Evolutionary conservation across 495 filamentous ascomycete species (phyloP), one percentile per base, ranked within the genome.

Genomic region (Penicillium taxi): DNA sequence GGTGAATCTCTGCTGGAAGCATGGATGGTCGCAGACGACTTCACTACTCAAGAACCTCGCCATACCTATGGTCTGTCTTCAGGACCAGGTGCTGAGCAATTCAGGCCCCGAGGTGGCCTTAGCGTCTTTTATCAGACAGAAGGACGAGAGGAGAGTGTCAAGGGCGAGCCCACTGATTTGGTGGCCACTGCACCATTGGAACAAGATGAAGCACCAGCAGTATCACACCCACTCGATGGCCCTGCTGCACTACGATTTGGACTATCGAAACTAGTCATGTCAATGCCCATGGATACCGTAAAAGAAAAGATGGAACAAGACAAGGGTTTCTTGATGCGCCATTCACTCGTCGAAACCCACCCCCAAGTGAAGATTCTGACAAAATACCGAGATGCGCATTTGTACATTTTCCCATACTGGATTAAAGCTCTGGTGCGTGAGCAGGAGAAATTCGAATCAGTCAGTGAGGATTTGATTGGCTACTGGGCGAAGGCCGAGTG

Each of bases 401-500:
- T 96, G 40, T 99, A 96, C 52, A 72, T 96, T 46, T 82, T 96
- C 45, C 91, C 91, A 0, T 75, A 80, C 45, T 96, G 93, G 91
- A 76, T 94, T 5, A 71, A 88, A 45, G 78, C 87, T n/a, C 77
- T 94, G 50, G 73, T 89, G 17, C 70, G 70, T 33, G 66, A 64
- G 17, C 90, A 96, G 42, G 81, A 90, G 13, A 77, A 69, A 13
- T 73, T 96, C 28, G 82, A 94, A 34, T 89, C 77, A 26, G 75
- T 99, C 36, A 81, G 82, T 34, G 91, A 99, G 61, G 93, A 96
- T 48, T 73, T 96, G 13, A 59, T 99, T 12, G 90, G 89, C 9
- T 94, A 82, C 81, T 94, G 88, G 89, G 86, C 87, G 9, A 96
- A 96, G 55, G 73, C 88, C 1, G 77, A 73, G 22, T 99, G 91